Conservation (phyloP, 495 filamentous ascomycete genomes). For the Parachaetomium inaequale region DNA sequence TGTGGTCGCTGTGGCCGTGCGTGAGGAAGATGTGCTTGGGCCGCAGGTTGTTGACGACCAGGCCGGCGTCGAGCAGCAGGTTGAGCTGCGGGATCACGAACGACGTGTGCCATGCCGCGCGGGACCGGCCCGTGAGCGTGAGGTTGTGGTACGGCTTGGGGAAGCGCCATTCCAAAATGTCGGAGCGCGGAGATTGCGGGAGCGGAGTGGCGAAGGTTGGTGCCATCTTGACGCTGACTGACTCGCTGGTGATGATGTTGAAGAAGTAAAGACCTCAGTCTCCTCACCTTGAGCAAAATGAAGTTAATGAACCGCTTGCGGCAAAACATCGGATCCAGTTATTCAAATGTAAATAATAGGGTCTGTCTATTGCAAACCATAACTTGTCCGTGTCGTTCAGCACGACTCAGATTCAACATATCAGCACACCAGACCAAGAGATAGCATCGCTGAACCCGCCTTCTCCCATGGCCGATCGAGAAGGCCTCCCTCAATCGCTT, state of each 20-base stretch:
- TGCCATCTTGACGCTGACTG: neutral
- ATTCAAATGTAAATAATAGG: too few relatives aligned
- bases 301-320: neutral
- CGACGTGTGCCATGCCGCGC: slow-evolving; percentile 44
- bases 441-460: too few relatives aligned
- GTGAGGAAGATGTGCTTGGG: slow-evolving; percentile 44
- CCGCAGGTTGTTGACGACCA: slow-evolving; percentile 34
- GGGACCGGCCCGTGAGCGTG: slow-evolving; percentile 36
- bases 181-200: slow-evolving; percentile 35
- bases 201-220: slow-evolving; percentile 35
- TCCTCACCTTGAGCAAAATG: neutral
- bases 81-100: slow-evolving; percentile 40
- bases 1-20: slow-evolving; percentile 43
- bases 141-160: slow-evolving; percentile 36
- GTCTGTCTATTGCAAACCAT: neutral
- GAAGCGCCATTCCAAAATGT: slow-evolving; percentile 38
- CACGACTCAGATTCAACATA: too few relatives aligned
- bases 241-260: neutral
- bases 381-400: too few relatives aligned
- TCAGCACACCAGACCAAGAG: too few relatives aligned
- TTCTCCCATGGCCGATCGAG: too few relatives aligned
- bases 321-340: slow-evolving; percentile 11
- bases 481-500: too few relatives aligned
- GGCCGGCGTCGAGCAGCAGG: slow-evolving; percentile 39
- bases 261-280: neutral